These are phyloP conservation scores for Salix caprea DNA, from an alignment of 345 rosid genomes.

Conservation along the genomic window DNA sequence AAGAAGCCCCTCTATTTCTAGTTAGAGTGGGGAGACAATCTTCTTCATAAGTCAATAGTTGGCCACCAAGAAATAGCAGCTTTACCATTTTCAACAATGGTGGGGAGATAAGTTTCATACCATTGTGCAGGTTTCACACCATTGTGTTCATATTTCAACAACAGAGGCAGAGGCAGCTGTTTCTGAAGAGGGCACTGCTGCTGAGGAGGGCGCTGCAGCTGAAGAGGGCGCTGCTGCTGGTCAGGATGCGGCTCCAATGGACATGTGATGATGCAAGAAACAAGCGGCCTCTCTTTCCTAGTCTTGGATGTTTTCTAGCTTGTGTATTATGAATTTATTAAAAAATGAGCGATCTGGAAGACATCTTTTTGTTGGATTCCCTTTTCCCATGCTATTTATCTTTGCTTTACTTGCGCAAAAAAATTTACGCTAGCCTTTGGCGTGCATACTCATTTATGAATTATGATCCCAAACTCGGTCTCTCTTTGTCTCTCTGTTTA, in stretches of 20 bases:
- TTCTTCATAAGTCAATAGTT: no score
- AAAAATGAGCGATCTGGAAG: conserved; percentile 19
- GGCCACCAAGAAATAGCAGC: no score
- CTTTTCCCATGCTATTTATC: conserved; percentile 15
- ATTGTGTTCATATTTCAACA: no score
- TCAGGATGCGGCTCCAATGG: conserved; percentile 81
- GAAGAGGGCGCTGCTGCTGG: conserved; percentile 14
- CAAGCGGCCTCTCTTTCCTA: conserved; percentile 1
- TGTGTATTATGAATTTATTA: conserved; percentile 18
- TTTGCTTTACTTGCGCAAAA: conserved; percentile 18
- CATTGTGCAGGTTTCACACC: no score
- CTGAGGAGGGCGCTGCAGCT: conserved; percentile 26
- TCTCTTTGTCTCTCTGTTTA: background rate
- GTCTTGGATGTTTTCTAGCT: conserved; percentile 13
- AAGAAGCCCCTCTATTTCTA: no score
- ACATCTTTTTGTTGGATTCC: conserved; percentile 20
- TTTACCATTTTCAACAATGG: no score
- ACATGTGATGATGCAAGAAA: conserved; percentile 47
- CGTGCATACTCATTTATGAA: conserved; percentile 2
- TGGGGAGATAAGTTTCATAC: no score
- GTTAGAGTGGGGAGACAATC: no score
- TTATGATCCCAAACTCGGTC: background rate
- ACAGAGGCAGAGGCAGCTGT: conserved; percentile 41
- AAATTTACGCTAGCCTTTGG: conserved; percentile 12
- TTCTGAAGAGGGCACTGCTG: conserved; percentile 43